A percentile compares a stretch with the other conserved stretches of the same genome.
phyloP scores from a whole-genome alignment of 768 basidiomycete species.

The Russula brevipes region DNA sequence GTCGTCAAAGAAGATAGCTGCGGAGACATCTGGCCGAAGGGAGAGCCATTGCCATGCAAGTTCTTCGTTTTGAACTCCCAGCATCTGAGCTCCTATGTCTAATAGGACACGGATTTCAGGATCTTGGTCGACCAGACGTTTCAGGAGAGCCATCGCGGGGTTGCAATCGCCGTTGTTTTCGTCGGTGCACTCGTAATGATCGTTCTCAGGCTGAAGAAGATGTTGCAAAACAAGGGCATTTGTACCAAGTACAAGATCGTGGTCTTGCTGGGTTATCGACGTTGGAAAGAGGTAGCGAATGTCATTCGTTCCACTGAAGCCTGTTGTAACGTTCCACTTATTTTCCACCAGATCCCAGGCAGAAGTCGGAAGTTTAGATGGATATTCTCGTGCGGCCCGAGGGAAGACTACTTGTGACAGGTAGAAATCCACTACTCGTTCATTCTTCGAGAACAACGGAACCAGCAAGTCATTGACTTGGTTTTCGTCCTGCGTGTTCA shows the following conservation, averaged over 20 bases:
- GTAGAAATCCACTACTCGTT: slow-evolving; percentile 43
- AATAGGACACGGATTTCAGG: slow-evolving; percentile 45
- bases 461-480: slow-evolving; percentile 31
- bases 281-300: slow-evolving; percentile 35
- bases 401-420: slow-evolving; percentile 46
- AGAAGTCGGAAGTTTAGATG: slow-evolving; percentile 43
- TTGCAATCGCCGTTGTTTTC: slow-evolving; percentile 18
- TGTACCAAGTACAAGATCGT: slow-evolving; percentile 39
- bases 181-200: slow-evolving; percentile 31
- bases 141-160: slow-evolving; percentile 29
- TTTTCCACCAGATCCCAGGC: slow-evolving; percentile 49
- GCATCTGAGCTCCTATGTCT: slow-evolving; percentile 54
- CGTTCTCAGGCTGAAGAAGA: slow-evolving; percentile 40
- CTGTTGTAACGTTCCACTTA: slow-evolving; percentile 38
- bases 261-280: slow-evolving; percentile 37
- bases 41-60: slow-evolving; percentile 41
- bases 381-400: slow-evolving; percentile 45
- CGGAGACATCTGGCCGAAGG: slow-evolving; percentile 30
- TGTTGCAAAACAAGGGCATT: slow-evolving; percentile 44
- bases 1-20: slow-evolving; percentile 39
- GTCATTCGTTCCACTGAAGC: slow-evolving; percentile 57
- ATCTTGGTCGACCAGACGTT: slow-evolving; percentile 32
- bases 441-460: slow-evolving; percentile 37
- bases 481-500: slow-evolving; percentile 40
- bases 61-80: slow-evolving; percentile 44